Evolutionary conservation across 345 rosid genomes (phyloP).

Genomic region (Isatis tinctoria): DNA sequence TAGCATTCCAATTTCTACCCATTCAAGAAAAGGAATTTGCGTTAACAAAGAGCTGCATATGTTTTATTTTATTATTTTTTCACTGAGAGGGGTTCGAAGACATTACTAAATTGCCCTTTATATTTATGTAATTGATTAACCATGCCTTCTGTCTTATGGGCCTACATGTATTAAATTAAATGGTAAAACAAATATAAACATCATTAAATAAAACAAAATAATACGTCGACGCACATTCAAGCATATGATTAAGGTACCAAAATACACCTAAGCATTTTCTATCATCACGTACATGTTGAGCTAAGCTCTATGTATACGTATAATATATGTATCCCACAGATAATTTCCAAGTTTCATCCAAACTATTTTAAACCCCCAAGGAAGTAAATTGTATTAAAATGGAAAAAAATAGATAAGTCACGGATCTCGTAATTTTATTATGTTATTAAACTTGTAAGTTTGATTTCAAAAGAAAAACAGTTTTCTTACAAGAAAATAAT

Average conservation of each 20-base stretch:
- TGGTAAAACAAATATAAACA: neutral
- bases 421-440: neutral
- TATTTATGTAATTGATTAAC: constrained; percentile 7
- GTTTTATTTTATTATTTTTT: neutral
- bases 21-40: neutral
- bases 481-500: neutral
- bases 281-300: constrained; percentile 18
- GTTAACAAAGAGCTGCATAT: neutral
- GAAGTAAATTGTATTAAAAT: neutral
- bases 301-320: neutral
- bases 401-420: neutral
- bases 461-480: neutral
- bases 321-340: neutral
- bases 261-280: constrained; percentile 33
- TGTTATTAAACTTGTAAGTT: neutral
- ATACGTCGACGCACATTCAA: constrained; percentile 34
- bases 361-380: neutral
- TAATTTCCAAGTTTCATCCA: neutral
- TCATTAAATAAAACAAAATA: constrained; percentile 33
- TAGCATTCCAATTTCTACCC: neutral
- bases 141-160: constrained; percentile 13
- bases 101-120: neutral
- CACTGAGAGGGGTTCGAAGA: neutral
- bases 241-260: constrained; percentile 36
- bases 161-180: constrained; percentile 26